Percentiles rank a stretch among this genome's conserved stretches.
phyloP scores from a whole-genome alignment of 2,329 filamentous ascomycete species.

The Leptographium procerum region DNA sequence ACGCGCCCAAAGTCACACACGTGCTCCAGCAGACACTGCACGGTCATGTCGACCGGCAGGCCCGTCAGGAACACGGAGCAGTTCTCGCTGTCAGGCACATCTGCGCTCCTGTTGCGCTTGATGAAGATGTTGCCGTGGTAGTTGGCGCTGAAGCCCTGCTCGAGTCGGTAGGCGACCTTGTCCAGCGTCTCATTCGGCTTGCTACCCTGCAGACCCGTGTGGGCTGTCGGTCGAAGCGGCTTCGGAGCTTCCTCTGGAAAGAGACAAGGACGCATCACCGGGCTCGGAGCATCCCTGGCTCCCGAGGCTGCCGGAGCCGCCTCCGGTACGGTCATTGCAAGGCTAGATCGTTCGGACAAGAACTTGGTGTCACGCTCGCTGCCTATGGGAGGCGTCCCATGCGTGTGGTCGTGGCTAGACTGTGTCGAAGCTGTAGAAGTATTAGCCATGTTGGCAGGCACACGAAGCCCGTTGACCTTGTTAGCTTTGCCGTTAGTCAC shows the following conservation, averaged over 20 bases:
- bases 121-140: conserved; percentile 28
- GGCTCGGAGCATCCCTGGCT: neutral
- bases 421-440: neutral
- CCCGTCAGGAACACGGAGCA: conserved; percentile 43
- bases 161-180: neutral
- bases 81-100: conserved; percentile 29
- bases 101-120: conserved; percentile 25
- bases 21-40: neutral
- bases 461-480: neutral
- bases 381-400: neutral
- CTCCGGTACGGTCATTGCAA: neutral
- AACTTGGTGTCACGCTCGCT: neutral
- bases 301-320: too few species aligned
- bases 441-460: too few species aligned
- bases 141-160: conserved; percentile 20
- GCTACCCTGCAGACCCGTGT: neutral
- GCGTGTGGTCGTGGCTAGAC: neutral
- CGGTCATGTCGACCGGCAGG: conserved; percentile 28
- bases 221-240: neutral
- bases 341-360: neutral
- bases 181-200: neutral
- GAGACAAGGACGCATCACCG: neutral
- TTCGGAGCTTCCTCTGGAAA: neutral
- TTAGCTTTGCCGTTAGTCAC: neutral
- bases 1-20: conserved; percentile 38